phyloP scores from a whole-genome alignment of 257 asterid species.

The Scutellaria galericulata region DNA sequence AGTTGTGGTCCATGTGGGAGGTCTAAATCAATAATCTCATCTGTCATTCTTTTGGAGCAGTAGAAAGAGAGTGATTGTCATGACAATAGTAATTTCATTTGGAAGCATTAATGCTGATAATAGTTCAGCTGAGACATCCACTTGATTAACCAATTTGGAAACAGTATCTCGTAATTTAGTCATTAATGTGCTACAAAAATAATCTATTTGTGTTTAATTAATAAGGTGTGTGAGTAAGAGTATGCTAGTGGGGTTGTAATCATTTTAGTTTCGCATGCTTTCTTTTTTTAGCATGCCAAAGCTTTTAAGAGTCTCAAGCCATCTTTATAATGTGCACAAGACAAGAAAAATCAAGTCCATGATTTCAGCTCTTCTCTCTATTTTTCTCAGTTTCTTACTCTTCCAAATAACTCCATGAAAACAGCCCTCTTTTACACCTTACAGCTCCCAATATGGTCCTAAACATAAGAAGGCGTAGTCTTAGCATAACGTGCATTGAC shows the following conservation, averaged over 20 bases:
- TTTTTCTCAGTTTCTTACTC: not conserved
- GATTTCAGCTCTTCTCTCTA: not conserved
- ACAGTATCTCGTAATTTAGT: not conserved
- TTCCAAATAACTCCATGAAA: not conserved
- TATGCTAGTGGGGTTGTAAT: not conserved
- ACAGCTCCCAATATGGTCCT: too few species aligned
- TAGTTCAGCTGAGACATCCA: not conserved
- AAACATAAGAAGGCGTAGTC: conserved; percentile 1
- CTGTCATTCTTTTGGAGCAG: not conserved
- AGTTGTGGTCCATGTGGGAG: not conserved
- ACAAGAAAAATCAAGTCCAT: not conserved
- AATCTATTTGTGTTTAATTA: not conserved
- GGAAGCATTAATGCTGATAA: not conserved
- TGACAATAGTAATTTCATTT: not conserved
- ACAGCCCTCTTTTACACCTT: not conserved
- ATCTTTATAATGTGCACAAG: not conserved
- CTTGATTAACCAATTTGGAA: not conserved
- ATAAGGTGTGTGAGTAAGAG: not conserved
- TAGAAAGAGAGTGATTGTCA: not conserved
- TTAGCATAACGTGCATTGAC: not conserved
- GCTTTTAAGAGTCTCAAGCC: not conserved
- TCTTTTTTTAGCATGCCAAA: not conserved
- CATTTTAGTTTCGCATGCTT: not conserved
- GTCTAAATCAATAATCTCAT: not conserved
- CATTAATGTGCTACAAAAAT: not conserved